Conservation (phyloP, 2,329 filamentous ascomycete species). For the Paracoccidioides lutzii region DNA sequence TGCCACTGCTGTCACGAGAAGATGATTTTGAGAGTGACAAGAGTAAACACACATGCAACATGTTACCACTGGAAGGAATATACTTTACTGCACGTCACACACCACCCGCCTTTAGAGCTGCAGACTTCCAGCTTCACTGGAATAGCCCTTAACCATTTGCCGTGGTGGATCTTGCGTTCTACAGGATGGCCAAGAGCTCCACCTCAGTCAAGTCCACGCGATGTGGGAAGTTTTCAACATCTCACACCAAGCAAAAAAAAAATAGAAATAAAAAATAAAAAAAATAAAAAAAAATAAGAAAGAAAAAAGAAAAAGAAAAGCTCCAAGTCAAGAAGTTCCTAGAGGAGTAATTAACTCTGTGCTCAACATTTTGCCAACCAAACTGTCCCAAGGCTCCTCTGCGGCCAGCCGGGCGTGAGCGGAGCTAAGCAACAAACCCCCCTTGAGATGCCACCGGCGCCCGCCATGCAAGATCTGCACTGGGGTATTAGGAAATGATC, state of each 20-base stretch:
- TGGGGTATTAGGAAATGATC: not conserved
- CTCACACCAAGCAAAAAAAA: not conserved
- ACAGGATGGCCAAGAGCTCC: not conserved
- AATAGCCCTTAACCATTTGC: not conserved
- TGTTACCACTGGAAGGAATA: not conserved
- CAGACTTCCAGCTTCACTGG: not conserved
- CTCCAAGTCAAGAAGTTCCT: no score
- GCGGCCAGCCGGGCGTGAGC: not conserved
- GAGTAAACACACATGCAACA: not conserved
- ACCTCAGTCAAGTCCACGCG: not conserved
- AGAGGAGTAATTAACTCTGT: no score
- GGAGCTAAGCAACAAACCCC: not conserved
- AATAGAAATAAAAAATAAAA: not conserved
- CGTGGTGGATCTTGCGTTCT: not conserved
- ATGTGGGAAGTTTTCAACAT: not conserved
- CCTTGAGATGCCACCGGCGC: not conserved
- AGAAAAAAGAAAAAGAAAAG: no score
- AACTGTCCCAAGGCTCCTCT: no score
- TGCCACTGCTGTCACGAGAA: no score
- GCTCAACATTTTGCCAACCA: no score
- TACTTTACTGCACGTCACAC: not conserved
- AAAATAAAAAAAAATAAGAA: no score
- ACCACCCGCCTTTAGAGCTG: not conserved
- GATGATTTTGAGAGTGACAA: no score
- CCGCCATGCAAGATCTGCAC: not conserved